Conservation (phyloP, 2,329 filamentous ascomycete genomes). For the Gnomoniopsis sp. region DNA sequence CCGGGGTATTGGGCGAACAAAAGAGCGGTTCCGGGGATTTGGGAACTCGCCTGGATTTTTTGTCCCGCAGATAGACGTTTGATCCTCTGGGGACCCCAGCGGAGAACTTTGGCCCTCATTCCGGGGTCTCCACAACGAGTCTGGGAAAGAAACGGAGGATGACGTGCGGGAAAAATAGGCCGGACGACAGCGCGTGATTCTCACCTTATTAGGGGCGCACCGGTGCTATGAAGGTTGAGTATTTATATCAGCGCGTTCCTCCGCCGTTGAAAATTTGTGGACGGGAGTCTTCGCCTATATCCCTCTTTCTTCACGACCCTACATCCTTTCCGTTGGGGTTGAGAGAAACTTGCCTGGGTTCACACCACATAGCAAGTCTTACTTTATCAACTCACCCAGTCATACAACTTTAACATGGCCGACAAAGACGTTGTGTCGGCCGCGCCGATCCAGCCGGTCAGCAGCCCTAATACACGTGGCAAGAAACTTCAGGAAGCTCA, state of each 20-base stretch:
- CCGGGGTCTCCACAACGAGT: constrained; percentile 13
- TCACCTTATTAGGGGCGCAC: neutral
- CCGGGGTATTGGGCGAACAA: constrained; percentile 17
- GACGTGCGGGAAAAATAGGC: neutral
- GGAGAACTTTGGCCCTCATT: constrained; percentile 7
- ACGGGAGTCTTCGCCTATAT: neutral
- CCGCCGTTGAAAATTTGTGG: neutral
- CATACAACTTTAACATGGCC: constrained; percentile 6
- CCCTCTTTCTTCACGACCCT: neutral
- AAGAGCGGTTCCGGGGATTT: constrained; percentile 8
- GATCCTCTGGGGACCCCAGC: constrained; percentile 13
- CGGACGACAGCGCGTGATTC: neutral
- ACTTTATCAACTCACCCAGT: neutral
- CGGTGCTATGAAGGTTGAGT: neutral
- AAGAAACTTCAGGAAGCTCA: constrained; percentile 21
- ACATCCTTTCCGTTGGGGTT: neutral
- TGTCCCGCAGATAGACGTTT: neutral
- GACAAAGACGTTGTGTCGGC: constrained; percentile 8
- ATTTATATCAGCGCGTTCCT: constrained; percentile 2
- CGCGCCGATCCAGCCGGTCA: constrained; percentile 10
- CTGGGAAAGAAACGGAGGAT: constrained; percentile 1
- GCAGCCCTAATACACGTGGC: constrained; percentile 9
- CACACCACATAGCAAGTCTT: neutral
- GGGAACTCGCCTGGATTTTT: neutral
- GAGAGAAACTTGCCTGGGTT: neutral